Conservation (phyloP, 2,329 filamentous ascomycete species). For the Bipolaris gigantea region DNA sequence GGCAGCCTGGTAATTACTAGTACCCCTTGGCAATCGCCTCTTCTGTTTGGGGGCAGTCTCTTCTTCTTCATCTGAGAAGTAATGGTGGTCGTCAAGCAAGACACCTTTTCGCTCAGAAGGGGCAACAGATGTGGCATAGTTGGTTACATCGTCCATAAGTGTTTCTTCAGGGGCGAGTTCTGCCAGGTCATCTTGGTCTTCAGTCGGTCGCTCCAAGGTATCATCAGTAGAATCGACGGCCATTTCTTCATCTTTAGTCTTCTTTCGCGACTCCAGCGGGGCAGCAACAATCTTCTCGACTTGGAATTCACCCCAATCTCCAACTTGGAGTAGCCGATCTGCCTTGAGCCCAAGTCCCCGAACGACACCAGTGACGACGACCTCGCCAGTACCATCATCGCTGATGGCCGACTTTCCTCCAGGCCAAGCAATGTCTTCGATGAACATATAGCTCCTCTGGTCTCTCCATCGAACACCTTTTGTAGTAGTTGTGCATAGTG, state of each 20-base stretch:
- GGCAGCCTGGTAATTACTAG: constrained; percentile 89
- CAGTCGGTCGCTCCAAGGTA: constrained; percentile 70
- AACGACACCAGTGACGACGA: constrained; percentile 80
- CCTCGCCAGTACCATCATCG: constrained; percentile 57
- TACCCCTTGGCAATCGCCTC: constrained; percentile 83
- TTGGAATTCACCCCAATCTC: constrained; percentile 92
- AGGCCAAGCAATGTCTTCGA: constrained; percentile 78
- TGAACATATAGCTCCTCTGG: constrained; percentile 91
- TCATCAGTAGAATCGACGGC: constrained; percentile 62
- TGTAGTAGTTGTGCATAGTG: constrained; percentile 85
- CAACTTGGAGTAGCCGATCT: constrained; percentile 85
- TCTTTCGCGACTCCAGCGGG: constrained; percentile 61
- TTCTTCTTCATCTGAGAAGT: constrained; percentile 87
- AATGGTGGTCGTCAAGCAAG: constrained; percentile 93
- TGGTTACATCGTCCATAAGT: constrained; percentile 71
- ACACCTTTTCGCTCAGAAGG: constrained; percentile 72
- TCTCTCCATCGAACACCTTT: constrained; percentile 97
- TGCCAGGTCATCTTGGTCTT: constrained; percentile 79
- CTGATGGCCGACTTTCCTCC: constrained; percentile 49
- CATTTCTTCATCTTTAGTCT: constrained; percentile 68
- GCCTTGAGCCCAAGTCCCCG: constrained; percentile 85
- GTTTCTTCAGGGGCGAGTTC: constrained; percentile 86
- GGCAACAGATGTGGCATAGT: constrained; percentile 49
- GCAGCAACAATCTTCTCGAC: constrained; percentile 85
- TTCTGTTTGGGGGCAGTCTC: constrained; percentile 62